Evolutionary conservation across 495 filamentous ascomycete species (phyloP), one percentile per base, ranked within the genome.

Genomic region (Staphylotrichum longicolle): DNA sequence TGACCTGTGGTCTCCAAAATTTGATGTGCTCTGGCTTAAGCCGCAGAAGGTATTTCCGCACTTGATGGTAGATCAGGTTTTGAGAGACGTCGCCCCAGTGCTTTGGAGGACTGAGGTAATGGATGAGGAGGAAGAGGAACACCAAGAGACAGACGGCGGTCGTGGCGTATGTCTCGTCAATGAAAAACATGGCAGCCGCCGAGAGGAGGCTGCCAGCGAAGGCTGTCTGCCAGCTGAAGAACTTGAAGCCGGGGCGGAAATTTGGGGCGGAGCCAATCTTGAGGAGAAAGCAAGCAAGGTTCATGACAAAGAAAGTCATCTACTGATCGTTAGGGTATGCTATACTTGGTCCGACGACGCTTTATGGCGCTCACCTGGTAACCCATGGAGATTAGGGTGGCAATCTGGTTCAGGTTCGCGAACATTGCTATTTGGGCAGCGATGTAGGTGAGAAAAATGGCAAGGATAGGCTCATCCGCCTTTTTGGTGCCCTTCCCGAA

Each of bases 181-280:
- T 90, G 65, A 93, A 93, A 68, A 93, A 91, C 91, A 95, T 95
- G 61, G 88, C 89, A 14, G 82, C 79, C 1, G 87, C 88, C 55
- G 89, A 91, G 12, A 88, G 78, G 30, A 93, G 64, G 20, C 90
- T 85, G 11, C 91, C 91, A 12, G 82, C 75, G 10, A 86, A 82
- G 44, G 91, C 91, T 33, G 90, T 94, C 68, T 89, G 80, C 89
- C 89, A 92, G 59, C 86, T 91, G 76, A 95, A 95, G 68, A 91
- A 91, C 63, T 88, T 88, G 69, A 96, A 96, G 1, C 88, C 91
- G 1, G 91, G 91, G 37, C 91, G 80, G 66, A 96, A 96, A 68
- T 96, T 96, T 7, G 91, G 91, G 2, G 91, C 91, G n/a, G 90
- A 92, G n/a, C 90, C 86, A 51, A 95, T 91, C 71, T 94, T 96